Base-by-base conservation (phyloP, 768 basidiomycete genomes). In the Baorangia bicolor region DNA sequence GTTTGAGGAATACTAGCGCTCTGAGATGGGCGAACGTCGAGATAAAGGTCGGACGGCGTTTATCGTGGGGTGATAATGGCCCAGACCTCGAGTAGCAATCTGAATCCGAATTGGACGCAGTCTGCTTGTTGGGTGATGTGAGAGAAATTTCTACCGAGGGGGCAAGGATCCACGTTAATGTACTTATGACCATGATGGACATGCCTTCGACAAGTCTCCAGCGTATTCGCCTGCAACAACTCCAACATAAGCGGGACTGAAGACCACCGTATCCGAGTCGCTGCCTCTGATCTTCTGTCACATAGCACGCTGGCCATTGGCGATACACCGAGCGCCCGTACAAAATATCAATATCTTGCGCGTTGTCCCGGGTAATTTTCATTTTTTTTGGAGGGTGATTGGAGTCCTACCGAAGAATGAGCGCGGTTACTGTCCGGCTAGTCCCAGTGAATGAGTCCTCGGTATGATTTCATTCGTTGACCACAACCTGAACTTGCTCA, bases 401-500 rank as follows among this genome's bases (percentile, higher is more conserved):
- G n/a, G n/a, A n/a, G n/a, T n/a, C n/a, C n/a, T n/a, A n/a, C n/a
- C n/a, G n/a, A n/a, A n/a, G n/a, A n/a, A n/a, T n/a, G n/a, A n/a
- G n/a, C n/a, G n/a, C n/a, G n/a, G 27, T 30, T 30, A 30, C 10
- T n/a, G n/a, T n/a, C n/a, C n/a, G n/a, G n/a, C n/a, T n/a, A n/a
- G 30, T 11, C 28, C n/a, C 5, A 11, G 28, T 23, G 21, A 47
- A 23, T 3, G 14, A 33, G 13, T 46, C 6, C 10, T n/a, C 16
- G 21, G 5, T 4, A 63, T 66, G 64, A 44, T 41, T 21, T 49
- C 51, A 31, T 21, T 55, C 48, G 9, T 28, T n/a, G 46, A 53
- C 56, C 37, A 49, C 51, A 31, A 12, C 51, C 20, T 49, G 5
- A 49, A 4, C 31, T 16, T 59, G 25, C 28, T 69, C 27, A 5